Evolutionary conservation across 495 filamentous ascomycete species (phyloP), one percentile per base, ranked within the genome.

Genomic region (Penicillium ucsense): DNA sequence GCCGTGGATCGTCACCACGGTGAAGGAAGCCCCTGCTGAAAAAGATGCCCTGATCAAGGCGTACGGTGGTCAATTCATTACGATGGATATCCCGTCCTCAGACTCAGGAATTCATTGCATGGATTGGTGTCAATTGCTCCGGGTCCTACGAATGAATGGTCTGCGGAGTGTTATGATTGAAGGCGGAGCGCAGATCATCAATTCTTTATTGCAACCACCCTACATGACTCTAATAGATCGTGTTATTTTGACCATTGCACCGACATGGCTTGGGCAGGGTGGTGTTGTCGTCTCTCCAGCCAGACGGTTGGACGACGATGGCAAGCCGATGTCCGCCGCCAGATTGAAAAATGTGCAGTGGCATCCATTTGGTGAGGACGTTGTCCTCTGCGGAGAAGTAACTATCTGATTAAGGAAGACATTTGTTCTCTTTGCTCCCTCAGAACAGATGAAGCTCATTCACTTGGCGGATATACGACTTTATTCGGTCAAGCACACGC

Each of bases 241-340:
- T n/a, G 81, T 94, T 20, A 82, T 95, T 56, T 69, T 94, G 31
- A 94, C 90, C 0, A 80, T 95, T 56, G 88, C 90, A 3, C 90
- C 89, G 2, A 85, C 79, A 3, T 95, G 85, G 80, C 65, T 95
- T 10, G 89, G 89, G 4, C 66, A 74, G 49, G 88, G 86, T 3
- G 88, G 89, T 1, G 86, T 94, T 11, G 75, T 78, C 12, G 83
- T 94, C 2, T 78, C 74, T 37, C 88, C 84, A 29, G 58, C 66
- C 31, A 62, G 73, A 34, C 68, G 65, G 31, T 59, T 55, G 4
- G 67, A 69, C 46, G 67, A 62, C 33, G 56, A 54, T 27, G 68
- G 73, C 7, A 72, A 71, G 11, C 59, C 63, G 20, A 71, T 73
- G 43, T 61, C 78, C 6, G 82, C 78, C 5, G 68, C 77, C 5